Percentiles rank a stretch among this genome's conserved stretches.
Conservation (phyloP, 768 basidiomycete species). For the Podaxis sp. region DNA sequence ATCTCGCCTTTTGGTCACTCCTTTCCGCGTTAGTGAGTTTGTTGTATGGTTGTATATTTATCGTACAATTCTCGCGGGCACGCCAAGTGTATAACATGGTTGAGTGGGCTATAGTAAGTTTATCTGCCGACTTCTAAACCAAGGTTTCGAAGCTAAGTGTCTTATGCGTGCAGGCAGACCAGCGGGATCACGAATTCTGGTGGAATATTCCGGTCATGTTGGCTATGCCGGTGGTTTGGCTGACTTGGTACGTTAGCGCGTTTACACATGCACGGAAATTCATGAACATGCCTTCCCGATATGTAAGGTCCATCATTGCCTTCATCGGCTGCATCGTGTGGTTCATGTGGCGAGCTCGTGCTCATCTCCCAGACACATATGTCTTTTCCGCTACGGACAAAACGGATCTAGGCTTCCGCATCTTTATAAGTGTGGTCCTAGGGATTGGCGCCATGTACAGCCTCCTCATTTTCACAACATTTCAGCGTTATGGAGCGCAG, state of each 20-base stretch:
- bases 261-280: background rate
- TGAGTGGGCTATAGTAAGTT: conserved; percentile 48
- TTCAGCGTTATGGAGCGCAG: conserved; percentile 37
- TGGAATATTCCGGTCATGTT: conserved; percentile 17
- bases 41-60: conserved; percentile 58
- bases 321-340: conserved; percentile 50
- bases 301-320: background rate
- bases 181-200: background rate
- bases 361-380: background rate
- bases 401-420: conserved; percentile 20
- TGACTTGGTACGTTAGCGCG: conserved; percentile 45
- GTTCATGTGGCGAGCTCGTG: conserved; percentile 46
- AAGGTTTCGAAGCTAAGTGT: too few relatives aligned
- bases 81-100: conserved; percentile 57
- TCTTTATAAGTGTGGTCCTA: conserved; percentile 40
- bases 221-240: conserved; percentile 40
- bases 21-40: conserved; percentile 59
- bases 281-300: background rate
- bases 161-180: conserved; percentile 1
- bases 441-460: conserved; percentile 43
- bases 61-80: conserved; percentile 61
- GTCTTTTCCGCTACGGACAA: background rate
- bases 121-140: background rate
- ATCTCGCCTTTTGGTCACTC: conserved; percentile 53
- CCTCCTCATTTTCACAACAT: conserved; percentile 40